Evolutionary conservation across 768 basidiomycete genomes (phyloP).

Genomic region (Punctularia strigosozonata): DNA sequence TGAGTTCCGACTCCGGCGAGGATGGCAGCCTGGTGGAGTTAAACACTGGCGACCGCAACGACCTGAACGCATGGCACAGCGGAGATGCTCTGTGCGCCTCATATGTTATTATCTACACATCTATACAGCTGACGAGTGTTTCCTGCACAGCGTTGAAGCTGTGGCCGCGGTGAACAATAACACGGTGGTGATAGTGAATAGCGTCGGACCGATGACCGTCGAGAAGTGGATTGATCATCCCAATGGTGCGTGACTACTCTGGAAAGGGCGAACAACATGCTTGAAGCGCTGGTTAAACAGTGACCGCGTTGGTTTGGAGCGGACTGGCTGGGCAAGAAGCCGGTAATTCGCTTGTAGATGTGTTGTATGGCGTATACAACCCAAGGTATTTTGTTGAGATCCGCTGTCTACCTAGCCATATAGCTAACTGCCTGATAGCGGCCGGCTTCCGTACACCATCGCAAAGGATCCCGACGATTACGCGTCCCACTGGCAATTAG

Average conservation of each 20-base stretch:
- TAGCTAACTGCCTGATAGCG: no score
- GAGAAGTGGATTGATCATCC: conserved; percentile 64
- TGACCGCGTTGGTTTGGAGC: conserved; percentile 49
- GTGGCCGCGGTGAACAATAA: conserved; percentile 46
- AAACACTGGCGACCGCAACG: conserved; percentile 61
- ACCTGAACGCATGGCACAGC: conserved; percentile 57
- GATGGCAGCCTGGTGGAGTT: conserved; percentile 64
- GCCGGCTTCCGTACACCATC: conserved; percentile 64
- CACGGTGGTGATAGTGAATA: conserved; percentile 20
- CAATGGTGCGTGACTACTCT: conserved; percentile 39
- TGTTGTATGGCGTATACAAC: conserved; percentile 60
- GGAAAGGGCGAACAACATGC: conserved; percentile 16
- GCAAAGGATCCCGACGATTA: conserved; percentile 51
- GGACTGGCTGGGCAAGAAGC: conserved; percentile 58
- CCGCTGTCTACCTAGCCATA: no score
- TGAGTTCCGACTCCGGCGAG: conserved; percentile 76
- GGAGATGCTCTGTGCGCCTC: conserved; percentile 58
- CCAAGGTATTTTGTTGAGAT: no score
- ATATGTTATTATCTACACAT: no score
- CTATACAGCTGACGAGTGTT: no score
- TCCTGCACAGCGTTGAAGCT: no score
- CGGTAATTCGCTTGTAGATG: conserved; percentile 59
- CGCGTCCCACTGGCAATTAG: no score
- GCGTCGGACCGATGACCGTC: conserved; percentile 45
- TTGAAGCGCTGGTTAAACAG: conserved; percentile 15